Conservation (phyloP, 225 moss, liverwort and hornwort genomes). For the Anthoceros angustus region DNA sequence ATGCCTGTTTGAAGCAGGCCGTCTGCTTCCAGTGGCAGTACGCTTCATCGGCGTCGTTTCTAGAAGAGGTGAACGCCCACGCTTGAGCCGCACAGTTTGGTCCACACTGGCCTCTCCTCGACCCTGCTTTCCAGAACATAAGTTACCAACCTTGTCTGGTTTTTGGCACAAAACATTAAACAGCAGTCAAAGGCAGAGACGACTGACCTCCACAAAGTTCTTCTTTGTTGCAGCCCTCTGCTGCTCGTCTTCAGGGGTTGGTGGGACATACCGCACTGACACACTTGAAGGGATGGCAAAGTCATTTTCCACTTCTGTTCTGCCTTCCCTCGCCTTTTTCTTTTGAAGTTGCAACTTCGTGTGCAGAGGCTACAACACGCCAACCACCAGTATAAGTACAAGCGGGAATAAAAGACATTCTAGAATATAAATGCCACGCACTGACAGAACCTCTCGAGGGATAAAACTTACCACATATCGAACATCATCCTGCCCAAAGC, state of each 20-base stretch:
- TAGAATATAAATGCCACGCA: not conserved
- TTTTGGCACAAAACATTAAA: not conserved
- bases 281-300: conserved; percentile 69
- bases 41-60: conserved; percentile 29
- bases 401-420: not conserved
- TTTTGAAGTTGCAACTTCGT: conserved; percentile 81
- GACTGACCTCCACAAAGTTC: conserved; percentile 64
- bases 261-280: conserved; percentile 45
- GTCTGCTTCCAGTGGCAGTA: conserved; percentile 23
- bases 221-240: conserved; percentile 35
- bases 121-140: not conserved
- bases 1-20: conserved; percentile 29
- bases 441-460: not conserved
- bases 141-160: not conserved
- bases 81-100: conserved; percentile 13
- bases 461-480: conserved; percentile 50
- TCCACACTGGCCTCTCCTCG: not conserved
- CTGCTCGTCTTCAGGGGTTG: conserved; percentile 62
- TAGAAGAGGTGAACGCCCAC: conserved; percentile 55
- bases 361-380: conserved; percentile 43
- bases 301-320: conserved; percentile 70
- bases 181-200: not conserved
- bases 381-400: not conserved
- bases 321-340: conserved; percentile 97
- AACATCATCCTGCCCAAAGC: conserved; percentile 70